Evolutionary conservation across 1,139 yeast species (phyloP), one percentile per base, ranked within the genome.

Genomic region (Blastobotrys proliferans): DNA sequence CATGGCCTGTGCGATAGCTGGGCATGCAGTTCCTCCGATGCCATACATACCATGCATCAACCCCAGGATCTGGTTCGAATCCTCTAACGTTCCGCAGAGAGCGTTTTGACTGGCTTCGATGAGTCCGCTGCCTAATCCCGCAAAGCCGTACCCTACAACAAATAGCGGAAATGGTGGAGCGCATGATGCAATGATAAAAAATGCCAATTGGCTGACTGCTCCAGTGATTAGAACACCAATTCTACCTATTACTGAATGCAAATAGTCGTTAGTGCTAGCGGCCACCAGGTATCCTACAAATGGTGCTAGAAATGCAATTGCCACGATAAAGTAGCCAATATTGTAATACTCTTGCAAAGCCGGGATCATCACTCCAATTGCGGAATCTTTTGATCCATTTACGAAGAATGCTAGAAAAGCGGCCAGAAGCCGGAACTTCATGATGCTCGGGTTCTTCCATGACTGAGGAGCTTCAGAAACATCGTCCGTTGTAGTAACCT

Each of bases 41-140:
- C 86, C 86, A 56, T 80, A 81, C 8, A 66, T 57, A 0, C 81
- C 83, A 58, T 81, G 86, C 49, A 70, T 67, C 28, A 67, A 61
- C 0, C 83, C 79, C 43, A 81, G 60, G 43, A 73, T 71, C 26
- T 66, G 71, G 9, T 79, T 68, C 36, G 73, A 69, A 19, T 70
- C 69, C 29, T 73, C 68, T 35, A 80, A 59, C 38, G 72, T 61
- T 3, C 81, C 69, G n/a, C 79, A 56, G 55, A 77, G 78, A 9
- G 79, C 69, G 52, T 79, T 81, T 45, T 72, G 69, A 48, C 77
- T 79, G 2, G 82, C 72, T 24, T 76, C 65, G 2, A 73, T 70
- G n/a, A 69, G 58, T 0, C 83, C 85, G 22, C 69, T 56, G 0
- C 85, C 86, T 29, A 75, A 53, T 0, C 86, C 86, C 2, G 81